Evolutionary conservation across 164 flowering plant genomes (phyloP).

Genomic region (Saururus chinensis): DNA sequence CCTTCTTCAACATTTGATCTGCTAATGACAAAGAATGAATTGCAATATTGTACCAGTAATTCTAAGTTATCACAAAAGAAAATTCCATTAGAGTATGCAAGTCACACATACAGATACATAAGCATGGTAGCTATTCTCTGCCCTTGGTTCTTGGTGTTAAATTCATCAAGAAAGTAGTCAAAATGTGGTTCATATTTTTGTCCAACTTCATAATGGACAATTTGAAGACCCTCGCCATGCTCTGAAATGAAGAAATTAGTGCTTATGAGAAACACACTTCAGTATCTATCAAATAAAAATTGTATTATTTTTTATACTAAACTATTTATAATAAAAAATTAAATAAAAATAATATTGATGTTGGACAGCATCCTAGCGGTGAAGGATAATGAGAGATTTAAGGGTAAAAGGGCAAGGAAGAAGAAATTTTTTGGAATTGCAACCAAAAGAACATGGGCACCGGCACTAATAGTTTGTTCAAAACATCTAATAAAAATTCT

Average conservation of each 20-base stretch:
- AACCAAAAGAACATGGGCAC: too few relatives aligned
- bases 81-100: too few relatives aligned
- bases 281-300: not conserved
- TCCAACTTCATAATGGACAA: slow-evolving; percentile 89
- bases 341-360: too few relatives aligned
- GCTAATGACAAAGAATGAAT: slow-evolving; percentile 13
- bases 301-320: not conserved
- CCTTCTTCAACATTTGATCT: slow-evolving; percentile 99
- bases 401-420: too few relatives aligned
- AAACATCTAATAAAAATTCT: too few relatives aligned
- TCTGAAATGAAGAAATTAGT: slow-evolving; percentile 29
- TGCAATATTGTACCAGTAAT: not conserved
- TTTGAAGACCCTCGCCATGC: slow-evolving; percentile 93
- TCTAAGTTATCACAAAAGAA: not conserved
- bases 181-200: slow-evolving; percentile 87
- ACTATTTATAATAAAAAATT: too few relatives aligned
- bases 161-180: slow-evolving; percentile 84
- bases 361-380: too few relatives aligned
- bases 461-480: too few relatives aligned
- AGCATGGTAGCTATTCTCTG: slow-evolving; percentile 85
- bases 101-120: slow-evolving; percentile 74
- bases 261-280: not conserved
- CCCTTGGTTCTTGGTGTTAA: slow-evolving; percentile 73
- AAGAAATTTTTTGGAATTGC: too few relatives aligned
- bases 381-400: too few relatives aligned